Base-by-base conservation (phyloP, 441 rosid species). In the Iberis amara region DNA sequence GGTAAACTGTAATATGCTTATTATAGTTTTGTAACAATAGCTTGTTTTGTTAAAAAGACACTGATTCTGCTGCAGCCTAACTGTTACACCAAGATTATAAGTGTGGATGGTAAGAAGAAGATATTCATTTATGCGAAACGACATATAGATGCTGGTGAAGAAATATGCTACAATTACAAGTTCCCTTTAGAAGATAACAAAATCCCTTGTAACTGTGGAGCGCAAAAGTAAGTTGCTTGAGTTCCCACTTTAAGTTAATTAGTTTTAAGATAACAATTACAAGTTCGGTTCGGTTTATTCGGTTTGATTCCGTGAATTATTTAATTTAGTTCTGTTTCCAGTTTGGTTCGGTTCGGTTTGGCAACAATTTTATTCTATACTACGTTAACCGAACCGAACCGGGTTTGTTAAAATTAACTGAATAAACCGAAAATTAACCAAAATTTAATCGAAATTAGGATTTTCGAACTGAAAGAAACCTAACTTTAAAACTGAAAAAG, bases 41-140 rank as follows among this genome's bases (percentile, higher is more conserved):
- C 59, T 59, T 52, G 57, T 60, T 54, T 15, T 30, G 38, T 50
- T 59, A 61, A 49, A 66, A 44, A 60, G 32, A 61, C 24, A 49
- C 39, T 62, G 51, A 5, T 56, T 23, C 44, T 54, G 71, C 49
- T 78, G 73, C 78, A 94, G 97, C 97, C 99, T 32, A 94, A 89
- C 65, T 94, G 99, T 79, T 94, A 94, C 71, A 94, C 97, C 47
- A 94, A 94, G 77, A 89, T 89, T 55, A 94, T 94, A 66, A 94
- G 79, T 32, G 83, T 89, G 15, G 99, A 89, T 48, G 91, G 97
- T 68, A 81, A 85, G 76, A 94, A 94, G 65, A 89, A 79, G 62
- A 89, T 86, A 63, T 94, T 94, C 64, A 89, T 94, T 57, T 94
- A 94, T 72, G 90, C 99, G 11, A 94, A 94, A 64, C 79, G 96